Evolutionary conservation across 2,329 filamentous ascomycete species (phyloP).

Genomic region (Calonectria pseudoturangicola): DNA sequence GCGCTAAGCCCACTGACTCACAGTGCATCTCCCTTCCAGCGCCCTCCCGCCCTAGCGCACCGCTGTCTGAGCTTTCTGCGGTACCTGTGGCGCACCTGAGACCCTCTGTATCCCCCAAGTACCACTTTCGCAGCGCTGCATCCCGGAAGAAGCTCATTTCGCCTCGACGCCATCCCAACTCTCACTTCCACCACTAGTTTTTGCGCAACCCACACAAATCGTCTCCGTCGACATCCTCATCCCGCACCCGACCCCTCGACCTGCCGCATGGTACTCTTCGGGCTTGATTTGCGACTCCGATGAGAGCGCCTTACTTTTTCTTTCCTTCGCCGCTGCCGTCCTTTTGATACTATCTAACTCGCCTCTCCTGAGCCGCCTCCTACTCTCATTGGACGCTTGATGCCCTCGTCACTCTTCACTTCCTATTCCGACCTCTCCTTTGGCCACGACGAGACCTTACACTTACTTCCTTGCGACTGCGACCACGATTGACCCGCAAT

Average conservation of each 20-base stretch:
- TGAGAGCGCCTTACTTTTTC: constrained; percentile 40
- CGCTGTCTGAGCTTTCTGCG: constrained; percentile 39
- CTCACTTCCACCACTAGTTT: constrained; percentile 53
- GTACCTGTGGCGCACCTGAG: constrained; percentile 43
- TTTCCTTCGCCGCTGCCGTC: constrained; percentile 1
- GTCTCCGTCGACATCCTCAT: constrained; percentile 31
- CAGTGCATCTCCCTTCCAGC: constrained; percentile 38
- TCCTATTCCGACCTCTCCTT: constrained; percentile 28
- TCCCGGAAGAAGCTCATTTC: constrained; percentile 55
- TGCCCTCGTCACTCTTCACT: constrained; percentile 31
- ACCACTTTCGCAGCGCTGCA: constrained; percentile 41
- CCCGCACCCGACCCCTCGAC: constrained; percentile 39
- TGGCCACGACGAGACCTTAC: background rate
- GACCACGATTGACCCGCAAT: constrained; percentile 21
- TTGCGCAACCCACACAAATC: constrained; percentile 51
- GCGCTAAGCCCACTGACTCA: constrained; percentile 47
- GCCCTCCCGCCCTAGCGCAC: constrained; percentile 28
- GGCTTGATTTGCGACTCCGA: constrained; percentile 43
- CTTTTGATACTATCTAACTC: constrained; percentile 9
- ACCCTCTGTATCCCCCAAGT: constrained; percentile 47
- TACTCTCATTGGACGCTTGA: constrained; percentile 39
- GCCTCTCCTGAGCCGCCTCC: constrained; percentile 31
- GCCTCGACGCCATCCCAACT: constrained; percentile 54
- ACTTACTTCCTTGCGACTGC: background rate
- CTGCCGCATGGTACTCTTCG: constrained; percentile 50